Percentiles rank a stretch among this genome's conserved stretches.
These are phyloP conservation scores for Fraxinus platypoda DNA, from an alignment of 305 asterid genomes.

Conservation along the genomic window DNA sequence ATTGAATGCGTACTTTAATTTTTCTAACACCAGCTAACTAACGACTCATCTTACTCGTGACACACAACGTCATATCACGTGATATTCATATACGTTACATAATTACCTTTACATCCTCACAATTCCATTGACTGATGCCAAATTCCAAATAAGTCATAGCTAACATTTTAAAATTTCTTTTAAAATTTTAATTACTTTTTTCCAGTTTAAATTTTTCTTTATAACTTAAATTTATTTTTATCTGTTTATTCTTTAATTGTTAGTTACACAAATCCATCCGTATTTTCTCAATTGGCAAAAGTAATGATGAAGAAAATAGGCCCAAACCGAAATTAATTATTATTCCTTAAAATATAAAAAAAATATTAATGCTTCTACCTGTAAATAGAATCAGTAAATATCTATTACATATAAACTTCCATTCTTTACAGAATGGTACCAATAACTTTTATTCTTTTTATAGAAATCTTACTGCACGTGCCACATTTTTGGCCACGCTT, in stretches of 20 bases:
- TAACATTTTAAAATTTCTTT: not conserved
- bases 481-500: not conserved
- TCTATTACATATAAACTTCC: not conserved
- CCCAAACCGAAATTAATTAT: not conserved
- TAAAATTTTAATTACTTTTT: not conserved
- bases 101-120: not conserved
- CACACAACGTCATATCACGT: not conserved
- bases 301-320: not conserved
- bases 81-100: not conserved
- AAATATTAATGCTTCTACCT: not conserved
- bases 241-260: not conserved
- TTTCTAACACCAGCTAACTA: not conserved
- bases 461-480: not conserved
- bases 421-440: not conserved
- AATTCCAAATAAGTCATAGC: not conserved
- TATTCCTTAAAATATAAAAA: not conserved
- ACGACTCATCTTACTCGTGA: not conserved
- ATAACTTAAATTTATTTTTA: too few relatives aligned
- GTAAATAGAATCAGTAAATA: not conserved
- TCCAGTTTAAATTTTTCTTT: not conserved
- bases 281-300: not conserved
- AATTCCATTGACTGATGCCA: not conserved
- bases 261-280: not conserved
- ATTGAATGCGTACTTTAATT: not conserved
- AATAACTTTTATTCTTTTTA: not conserved